Conservation (phyloP, 2,329 filamentous ascomycete species). For the Magnaporthiopsis incrustans region DNA sequence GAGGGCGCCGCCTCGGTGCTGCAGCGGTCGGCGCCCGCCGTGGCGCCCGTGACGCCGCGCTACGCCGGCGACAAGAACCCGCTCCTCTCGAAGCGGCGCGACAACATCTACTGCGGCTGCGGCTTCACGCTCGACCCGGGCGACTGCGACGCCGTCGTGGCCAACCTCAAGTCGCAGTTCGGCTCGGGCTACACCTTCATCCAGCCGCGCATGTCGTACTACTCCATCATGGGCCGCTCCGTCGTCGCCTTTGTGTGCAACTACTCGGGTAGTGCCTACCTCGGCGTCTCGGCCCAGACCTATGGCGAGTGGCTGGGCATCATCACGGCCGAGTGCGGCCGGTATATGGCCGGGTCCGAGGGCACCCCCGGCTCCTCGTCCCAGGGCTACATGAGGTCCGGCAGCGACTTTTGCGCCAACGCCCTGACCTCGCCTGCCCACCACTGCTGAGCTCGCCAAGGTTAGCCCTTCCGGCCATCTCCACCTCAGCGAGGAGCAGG, state of each 20-base stretch:
- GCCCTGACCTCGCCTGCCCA: neutral
- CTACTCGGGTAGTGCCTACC: neutral
- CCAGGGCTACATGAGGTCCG: neutral
- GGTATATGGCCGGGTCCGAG: neutral
- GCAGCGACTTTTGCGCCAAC: neutral
- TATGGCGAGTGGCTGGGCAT: neutral
- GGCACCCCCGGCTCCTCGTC: neutral
- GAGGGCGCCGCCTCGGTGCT: neutral
- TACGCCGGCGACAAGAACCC: neutral
- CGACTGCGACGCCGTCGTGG: neutral
- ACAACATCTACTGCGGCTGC: neutral
- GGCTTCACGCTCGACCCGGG: neutral
- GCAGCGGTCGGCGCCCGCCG: neutral
- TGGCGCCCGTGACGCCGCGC: neutral
- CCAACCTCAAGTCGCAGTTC: neutral
- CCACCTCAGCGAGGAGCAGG: too few species aligned
- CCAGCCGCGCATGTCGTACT: neutral
- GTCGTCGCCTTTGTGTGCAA: neutral
- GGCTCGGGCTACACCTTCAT: neutral
- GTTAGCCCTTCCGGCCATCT: neutral
- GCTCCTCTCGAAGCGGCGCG: neutral
- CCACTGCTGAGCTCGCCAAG: neutral
- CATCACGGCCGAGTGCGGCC: neutral
- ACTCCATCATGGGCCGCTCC: neutral
- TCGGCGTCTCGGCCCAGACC: neutral